Conservation (phyloP, 257 asterid genomes). For the Solanum habrochaites region DNA sequence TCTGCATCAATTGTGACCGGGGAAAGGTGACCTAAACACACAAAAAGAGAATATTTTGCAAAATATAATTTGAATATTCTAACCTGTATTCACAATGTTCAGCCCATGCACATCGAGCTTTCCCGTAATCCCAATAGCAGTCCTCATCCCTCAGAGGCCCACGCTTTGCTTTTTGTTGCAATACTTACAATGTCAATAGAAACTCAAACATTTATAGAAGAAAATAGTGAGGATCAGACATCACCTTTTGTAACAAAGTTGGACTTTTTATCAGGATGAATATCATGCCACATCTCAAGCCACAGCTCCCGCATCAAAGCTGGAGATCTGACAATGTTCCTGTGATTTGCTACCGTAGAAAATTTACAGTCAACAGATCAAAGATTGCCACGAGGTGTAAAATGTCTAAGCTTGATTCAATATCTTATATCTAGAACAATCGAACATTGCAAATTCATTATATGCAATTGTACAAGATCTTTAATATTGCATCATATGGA, state of each 20-base stretch:
- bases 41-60: not conserved
- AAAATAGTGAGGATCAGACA: not conserved
- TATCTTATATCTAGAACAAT: not conserved
- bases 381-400: not conserved
- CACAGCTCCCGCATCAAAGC: conserved; percentile 94
- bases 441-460: not conserved
- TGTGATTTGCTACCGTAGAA: conserved; percentile 73
- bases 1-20: conserved; percentile 28
- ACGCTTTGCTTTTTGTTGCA: conserved; percentile 49
- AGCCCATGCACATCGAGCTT: conserved; percentile 96
- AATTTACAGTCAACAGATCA: not conserved
- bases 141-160: conserved; percentile 97
- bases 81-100: conserved; percentile 96
- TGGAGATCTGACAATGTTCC: conserved; percentile 88
- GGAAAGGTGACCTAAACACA: not conserved
- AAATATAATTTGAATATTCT: not conserved
- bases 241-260: conserved; percentile 87
- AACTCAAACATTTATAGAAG: not conserved
- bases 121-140: conserved; percentile 99
- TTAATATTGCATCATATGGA: not conserved
- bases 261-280: conserved; percentile 72
- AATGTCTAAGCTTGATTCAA: not conserved
- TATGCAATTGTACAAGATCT: not conserved
- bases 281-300: conserved; percentile 99
- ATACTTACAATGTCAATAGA: not conserved